phyloP scores from a whole-genome alignment of 192 early-diverging fungal species.

The Funneliformis mosseae region DNA sequence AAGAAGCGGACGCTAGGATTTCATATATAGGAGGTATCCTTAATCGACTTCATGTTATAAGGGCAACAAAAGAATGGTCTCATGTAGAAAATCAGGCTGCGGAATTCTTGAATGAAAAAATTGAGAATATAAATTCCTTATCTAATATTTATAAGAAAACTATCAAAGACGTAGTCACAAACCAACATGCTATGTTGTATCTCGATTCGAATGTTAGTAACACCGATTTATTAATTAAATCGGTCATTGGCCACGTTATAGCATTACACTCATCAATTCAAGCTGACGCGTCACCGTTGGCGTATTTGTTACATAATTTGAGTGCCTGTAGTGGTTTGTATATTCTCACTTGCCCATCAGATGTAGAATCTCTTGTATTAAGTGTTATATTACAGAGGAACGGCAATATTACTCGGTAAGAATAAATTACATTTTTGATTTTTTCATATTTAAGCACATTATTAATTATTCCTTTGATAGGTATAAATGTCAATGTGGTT shows the following conservation, averaged over 20 bases:
- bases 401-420: not conserved
- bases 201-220: not conserved
- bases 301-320: slow-evolving; percentile 15
- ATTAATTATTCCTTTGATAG: not conserved
- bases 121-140: not conserved
- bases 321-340: not conserved
- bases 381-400: not conserved
- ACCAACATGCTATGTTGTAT: not conserved
- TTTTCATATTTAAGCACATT: not conserved
- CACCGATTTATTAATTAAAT: slow-evolving; percentile 10
- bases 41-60: slow-evolving; percentile 10
- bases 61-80: slow-evolving; percentile 18
- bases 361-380: not conserved
- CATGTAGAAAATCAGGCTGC: slow-evolving; percentile 8
- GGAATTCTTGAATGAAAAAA: slow-evolving; percentile 12
- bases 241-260: slow-evolving; percentile 19
- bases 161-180: not conserved
- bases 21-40: slow-evolving; percentile 22
- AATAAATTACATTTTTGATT: not conserved
- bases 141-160: not conserved
- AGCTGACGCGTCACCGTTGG: slow-evolving; percentile 24
- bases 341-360: slow-evolving; percentile 13
- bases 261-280: slow-evolving; percentile 22
- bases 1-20: not conserved
- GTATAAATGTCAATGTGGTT: slow-evolving; percentile 34